Evolutionary conservation across 192 early-diverging fungal species (phyloP).

Genomic region (Podila epicladia): DNA sequence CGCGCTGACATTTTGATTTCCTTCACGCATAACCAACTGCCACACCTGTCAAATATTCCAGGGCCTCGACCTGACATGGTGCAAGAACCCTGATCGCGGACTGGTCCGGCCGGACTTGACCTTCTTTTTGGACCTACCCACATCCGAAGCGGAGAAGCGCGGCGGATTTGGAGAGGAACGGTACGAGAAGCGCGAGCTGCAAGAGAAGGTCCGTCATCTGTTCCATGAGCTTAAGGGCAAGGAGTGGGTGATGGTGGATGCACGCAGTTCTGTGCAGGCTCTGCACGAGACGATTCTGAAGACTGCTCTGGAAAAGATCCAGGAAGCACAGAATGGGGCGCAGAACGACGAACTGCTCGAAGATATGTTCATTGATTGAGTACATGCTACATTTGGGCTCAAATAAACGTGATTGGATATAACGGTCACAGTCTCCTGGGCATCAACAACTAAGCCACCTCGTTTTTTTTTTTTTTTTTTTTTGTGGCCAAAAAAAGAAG

Average conservation of each 20-base stretch:
- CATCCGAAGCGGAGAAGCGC: slow-evolving; percentile 77
- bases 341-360: slow-evolving; percentile 19
- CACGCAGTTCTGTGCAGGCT: slow-evolving; percentile 16
- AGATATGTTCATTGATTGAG: slow-evolving; percentile 20
- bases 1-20: not conserved
- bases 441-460: not conserved
- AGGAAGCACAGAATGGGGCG: slow-evolving; percentile 10
- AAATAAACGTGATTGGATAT: too few species aligned
- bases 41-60: slow-evolving; percentile 11
- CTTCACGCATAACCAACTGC: too few species aligned
- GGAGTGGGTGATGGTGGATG: slow-evolving; percentile 57
- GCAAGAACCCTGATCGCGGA: slow-evolving; percentile 85
- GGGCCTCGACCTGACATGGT: slow-evolving; percentile 89
- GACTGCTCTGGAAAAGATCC: slow-evolving; percentile 20
- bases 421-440: not conserved
- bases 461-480: slow-evolving; percentile 22
- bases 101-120: slow-evolving; percentile 88
- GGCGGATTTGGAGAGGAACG: slow-evolving; percentile 93
- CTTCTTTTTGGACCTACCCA: slow-evolving; percentile 87
- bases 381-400: not conserved
- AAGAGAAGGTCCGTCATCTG: slow-evolving; percentile 76
- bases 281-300: slow-evolving; percentile 32
- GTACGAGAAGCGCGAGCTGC: slow-evolving; percentile 89
- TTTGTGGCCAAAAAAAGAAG: not conserved
- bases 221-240: slow-evolving; percentile 70